phyloP scores from a whole-genome alignment of 441 rosid species.

The Melastoma candidum region DNA sequence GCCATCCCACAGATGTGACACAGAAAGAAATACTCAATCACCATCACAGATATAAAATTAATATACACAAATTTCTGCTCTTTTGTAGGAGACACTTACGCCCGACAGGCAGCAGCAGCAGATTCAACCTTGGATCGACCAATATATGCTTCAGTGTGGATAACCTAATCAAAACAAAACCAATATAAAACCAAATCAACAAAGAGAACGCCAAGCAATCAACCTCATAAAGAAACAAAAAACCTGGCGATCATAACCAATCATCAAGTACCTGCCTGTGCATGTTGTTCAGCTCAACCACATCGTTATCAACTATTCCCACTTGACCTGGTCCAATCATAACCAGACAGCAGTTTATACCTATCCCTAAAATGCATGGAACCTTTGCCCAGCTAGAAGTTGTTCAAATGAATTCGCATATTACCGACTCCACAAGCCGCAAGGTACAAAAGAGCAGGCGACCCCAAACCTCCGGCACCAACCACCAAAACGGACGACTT shows the following conservation, averaged over 20 bases:
- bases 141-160: conserved; percentile 85
- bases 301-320: conserved; percentile 94
- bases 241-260: neutral
- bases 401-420: neutral
- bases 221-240: too few species aligned
- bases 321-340: conserved; percentile 45
- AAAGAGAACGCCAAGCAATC: too few species aligned
- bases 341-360: neutral
- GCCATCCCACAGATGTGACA: too few species aligned
- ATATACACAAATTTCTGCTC: neutral
- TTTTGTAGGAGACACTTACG: conserved; percentile 31
- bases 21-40: conserved; percentile 1
- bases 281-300: conserved; percentile 93
- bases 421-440: conserved; percentile 94
- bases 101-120: conserved; percentile 80
- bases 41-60: neutral
- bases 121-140: conserved; percentile 89
- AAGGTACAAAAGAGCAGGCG: conserved; percentile 80
- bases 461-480: conserved; percentile 97
- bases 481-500: conserved; percentile 78
- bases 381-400: too few species aligned
- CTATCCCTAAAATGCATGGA: too few species aligned
- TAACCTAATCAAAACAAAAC: conserved; percentile 34
- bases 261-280: conserved; percentile 75
- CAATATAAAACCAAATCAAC: neutral